Conservation (phyloP, 192 early-diverging fungal species). For the Ambispora gerdemannii region DNA sequence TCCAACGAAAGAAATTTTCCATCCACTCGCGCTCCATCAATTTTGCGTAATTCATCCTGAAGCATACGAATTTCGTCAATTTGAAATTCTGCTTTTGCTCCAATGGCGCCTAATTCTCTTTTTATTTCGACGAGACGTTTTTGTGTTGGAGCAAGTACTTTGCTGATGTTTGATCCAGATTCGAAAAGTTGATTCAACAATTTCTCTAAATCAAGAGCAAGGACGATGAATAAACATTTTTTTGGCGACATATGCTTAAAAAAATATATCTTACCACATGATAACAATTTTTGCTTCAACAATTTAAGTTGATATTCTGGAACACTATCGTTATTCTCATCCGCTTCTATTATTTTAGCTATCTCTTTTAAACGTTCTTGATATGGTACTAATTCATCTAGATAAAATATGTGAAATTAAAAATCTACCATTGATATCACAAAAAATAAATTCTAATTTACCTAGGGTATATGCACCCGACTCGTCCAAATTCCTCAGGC, state of each 20-base stretch:
- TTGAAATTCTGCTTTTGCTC: conserved; percentile 35
- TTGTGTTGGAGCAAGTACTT: conserved; percentile 72
- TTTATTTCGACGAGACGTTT: conserved; percentile 67
- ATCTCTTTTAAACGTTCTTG: conserved; percentile 57
- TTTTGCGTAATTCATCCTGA: conserved; percentile 72
- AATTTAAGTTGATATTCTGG: conserved; percentile 44
- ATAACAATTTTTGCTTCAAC: conserved; percentile 41
- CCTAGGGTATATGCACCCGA: conserved; percentile 58
- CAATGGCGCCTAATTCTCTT: conserved; percentile 51
- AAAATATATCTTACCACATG: conserved; percentile 44
- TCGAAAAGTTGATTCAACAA: conserved; percentile 50
- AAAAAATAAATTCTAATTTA: conserved; percentile 32
- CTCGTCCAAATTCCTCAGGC: conserved; percentile 41
- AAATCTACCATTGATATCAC: conserved; percentile 25
- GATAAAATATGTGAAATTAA: not conserved
- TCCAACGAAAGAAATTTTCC: conserved; percentile 73
- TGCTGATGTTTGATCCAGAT: conserved; percentile 60
- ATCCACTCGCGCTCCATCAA: conserved; percentile 75
- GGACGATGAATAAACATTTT: not conserved
- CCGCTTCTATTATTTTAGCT: conserved; percentile 52
- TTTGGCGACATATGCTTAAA: not conserved
- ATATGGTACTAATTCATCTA: conserved; percentile 61
- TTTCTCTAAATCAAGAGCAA: conserved; percentile 34
- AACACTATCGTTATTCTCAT: conserved; percentile 39
- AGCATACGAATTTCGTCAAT: conserved; percentile 46